Evolutionary conservation across 805 yeast genomes (phyloP), one percentile per base, ranked within the genome.

Genomic region (Saccharomycopsis babjevae): DNA sequence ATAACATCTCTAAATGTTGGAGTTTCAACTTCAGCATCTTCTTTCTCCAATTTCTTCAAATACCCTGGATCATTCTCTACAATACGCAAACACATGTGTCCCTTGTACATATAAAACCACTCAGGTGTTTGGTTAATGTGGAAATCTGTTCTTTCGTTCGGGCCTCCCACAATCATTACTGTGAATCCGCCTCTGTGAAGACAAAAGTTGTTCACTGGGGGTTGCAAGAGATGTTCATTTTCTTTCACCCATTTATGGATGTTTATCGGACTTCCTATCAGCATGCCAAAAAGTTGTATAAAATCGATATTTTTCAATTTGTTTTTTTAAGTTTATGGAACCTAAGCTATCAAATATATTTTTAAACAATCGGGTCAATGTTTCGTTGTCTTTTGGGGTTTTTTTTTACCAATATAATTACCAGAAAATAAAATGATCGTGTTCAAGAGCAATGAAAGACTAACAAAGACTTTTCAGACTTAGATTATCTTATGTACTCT

Each of bases 101-200:
- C 97, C 72, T 89, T 89, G 71, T 86, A 82, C 78, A 88, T 93
- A 73, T 86, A 84, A 71, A 92, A 92, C 82, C 90, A 92, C 69
- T 92, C 97, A 0, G 97, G 97, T 0, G 97, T 92, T 67, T 89
- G 96, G 69, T 92, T 92, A 57, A 92, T 82, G 69, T 92, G 97
- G 70, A 89, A 92, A 70, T 92, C 97, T 0, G 96, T 91, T 61
- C 97, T 78, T 68, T 86, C 96, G 71, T 92, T 92, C 3, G 97
- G 97, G 0, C 97, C 97, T 16, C 97, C 97, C 1, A 92, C 96
- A 58, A 91, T 84, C 97, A 92, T 92, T 42, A 91, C 90, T 0
- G 97, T 91, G 71, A 88, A 88, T 0, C 97, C 97, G 5, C 96
- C 97, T 56, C 91, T 78, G 72, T 92, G 96, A 34, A 92, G 81